Evolutionary conservation across 2,329 filamentous ascomycete species (phyloP), one percentile per base, ranked within the genome.

Genomic region (Apiospora hydei): DNA sequence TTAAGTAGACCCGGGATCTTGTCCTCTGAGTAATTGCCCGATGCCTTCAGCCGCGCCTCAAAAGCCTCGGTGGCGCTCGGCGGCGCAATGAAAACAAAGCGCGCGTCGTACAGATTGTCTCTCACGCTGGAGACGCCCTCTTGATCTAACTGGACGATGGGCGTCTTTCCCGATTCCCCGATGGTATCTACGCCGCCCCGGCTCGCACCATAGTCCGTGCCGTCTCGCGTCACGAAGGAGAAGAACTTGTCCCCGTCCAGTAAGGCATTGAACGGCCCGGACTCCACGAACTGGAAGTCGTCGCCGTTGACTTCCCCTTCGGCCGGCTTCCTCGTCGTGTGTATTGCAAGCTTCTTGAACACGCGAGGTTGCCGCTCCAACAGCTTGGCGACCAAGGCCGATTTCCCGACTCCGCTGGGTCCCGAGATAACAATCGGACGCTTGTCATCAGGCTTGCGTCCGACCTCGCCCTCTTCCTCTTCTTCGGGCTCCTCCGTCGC

Each of bases 371-470:
- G 89, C 71, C 88, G 87, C 41, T 90, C 87, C 75, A 92, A 83
- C 21, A 96, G 86, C 74, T 88, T 87, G 72, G 87, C 87, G 70
- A 92, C 83, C 61, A 95, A 83, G 1, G 88, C 89, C 21, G 89
- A 88, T 79, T 92, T 93, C 64, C 90, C 91, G 11, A 87, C 85
- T 70, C 88, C 88, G 7, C 84, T 85, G 6, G 91, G 89, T 3
- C 92, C 93, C 11, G 90, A 90, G 74, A 96, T 85, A 74, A 96
- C 88, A 73, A 96, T 89, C 7, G 88, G 83, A 4, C 83, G 84
- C 68, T 80, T 83, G 75, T 90, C 85, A 30, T 83, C 80, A 4
- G 88, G 89, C 71, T 72, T 26, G 71, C 51, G 79, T 1, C 73
- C 77, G n/a, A 64, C 77, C 13, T 80, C 81, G 10, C 79, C 79